phyloP scores from a whole-genome alignment of 148 eudicot species.

The Rhododendron kiyosumense region DNA sequence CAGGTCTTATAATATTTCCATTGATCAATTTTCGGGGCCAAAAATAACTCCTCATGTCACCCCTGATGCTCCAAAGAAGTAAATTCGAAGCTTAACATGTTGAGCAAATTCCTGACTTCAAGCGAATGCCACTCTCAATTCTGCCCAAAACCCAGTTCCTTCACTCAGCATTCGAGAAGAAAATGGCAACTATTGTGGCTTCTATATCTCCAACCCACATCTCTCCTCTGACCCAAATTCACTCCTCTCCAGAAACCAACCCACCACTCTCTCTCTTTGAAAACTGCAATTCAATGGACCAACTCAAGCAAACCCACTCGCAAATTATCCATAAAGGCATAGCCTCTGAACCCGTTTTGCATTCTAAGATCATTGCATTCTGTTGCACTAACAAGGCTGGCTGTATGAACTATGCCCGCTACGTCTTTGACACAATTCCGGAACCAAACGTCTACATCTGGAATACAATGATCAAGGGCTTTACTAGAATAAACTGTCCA shows the following conservation, averaged over 20 bases:
- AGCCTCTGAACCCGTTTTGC: constrained; percentile 11
- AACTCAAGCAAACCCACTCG: constrained; percentile 32
- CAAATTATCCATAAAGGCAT: constrained; percentile 18
- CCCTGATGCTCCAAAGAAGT: not conserved
- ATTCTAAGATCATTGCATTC: constrained; percentile 20
- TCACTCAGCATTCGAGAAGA: not conserved
- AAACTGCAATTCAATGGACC: constrained; percentile 32
- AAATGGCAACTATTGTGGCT: not conserved
- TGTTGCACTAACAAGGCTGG: constrained; percentile 20
- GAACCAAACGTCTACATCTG: constrained; percentile 26
- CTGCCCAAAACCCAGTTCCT: not conserved
- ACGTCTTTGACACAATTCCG: constrained; percentile 27
- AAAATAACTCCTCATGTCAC: not conserved
- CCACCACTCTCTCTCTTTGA: constrained; percentile 1
- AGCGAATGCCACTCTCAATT: not conserved
- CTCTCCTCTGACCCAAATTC: not conserved
- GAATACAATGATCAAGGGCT: constrained; percentile 34
- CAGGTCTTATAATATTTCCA: not conserved
- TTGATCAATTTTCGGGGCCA: not conserved
- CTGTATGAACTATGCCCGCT: constrained; percentile 23
- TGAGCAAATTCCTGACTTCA: not conserved
- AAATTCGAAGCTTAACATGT: not conserved
- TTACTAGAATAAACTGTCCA: constrained; percentile 12
- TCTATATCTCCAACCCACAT: not conserved
- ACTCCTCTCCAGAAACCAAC: constrained; percentile 6